phyloP scores from a whole-genome alignment of 1,284 basidiomycete species.

The Fomitopsis betulina region DNA sequence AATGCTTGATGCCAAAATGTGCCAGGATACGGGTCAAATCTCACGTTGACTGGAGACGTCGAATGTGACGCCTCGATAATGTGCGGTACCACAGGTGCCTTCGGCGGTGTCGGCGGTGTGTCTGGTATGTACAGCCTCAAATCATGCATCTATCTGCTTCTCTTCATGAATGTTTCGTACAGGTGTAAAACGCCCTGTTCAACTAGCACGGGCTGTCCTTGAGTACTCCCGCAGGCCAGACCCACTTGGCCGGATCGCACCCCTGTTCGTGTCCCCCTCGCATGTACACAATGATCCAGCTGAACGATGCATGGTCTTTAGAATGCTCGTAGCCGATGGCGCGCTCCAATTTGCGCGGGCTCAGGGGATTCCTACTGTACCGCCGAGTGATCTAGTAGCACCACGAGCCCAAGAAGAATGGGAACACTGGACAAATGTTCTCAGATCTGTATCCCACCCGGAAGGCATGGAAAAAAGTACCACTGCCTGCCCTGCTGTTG shows the following conservation, averaged over 20 bases:
- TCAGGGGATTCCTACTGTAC: constrained; percentile 30
- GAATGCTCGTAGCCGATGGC: constrained; percentile 47
- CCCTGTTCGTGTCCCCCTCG: constrained; percentile 40
- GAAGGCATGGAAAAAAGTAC: neutral
- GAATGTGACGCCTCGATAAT: constrained; percentile 79
- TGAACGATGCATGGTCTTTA: constrained; percentile 23
- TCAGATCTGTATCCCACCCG: neutral
- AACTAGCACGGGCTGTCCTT: constrained; percentile 49
- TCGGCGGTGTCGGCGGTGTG: constrained; percentile 68
- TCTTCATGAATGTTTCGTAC: neutral
- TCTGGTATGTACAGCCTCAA: constrained; percentile 39
- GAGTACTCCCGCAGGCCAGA: constrained; percentile 45
- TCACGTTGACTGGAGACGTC: constrained; percentile 61
- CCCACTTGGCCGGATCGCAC: constrained; percentile 59
- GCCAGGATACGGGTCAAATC: constrained; percentile 68
- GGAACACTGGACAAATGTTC: constrained; percentile 47
- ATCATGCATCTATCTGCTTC: neutral
- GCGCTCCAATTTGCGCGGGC: constrained; percentile 44
- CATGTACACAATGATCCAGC: constrained; percentile 1
- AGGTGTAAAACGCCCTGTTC: constrained; percentile 69
- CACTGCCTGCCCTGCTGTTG: neutral
- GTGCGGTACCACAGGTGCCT: constrained; percentile 45
- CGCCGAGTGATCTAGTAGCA: constrained; percentile 41
- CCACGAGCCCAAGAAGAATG: constrained; percentile 49
- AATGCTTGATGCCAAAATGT: neutral